Evolutionary conservation across 441 rosid species (phyloP).

Genomic region (Macaranga tanarius): DNA sequence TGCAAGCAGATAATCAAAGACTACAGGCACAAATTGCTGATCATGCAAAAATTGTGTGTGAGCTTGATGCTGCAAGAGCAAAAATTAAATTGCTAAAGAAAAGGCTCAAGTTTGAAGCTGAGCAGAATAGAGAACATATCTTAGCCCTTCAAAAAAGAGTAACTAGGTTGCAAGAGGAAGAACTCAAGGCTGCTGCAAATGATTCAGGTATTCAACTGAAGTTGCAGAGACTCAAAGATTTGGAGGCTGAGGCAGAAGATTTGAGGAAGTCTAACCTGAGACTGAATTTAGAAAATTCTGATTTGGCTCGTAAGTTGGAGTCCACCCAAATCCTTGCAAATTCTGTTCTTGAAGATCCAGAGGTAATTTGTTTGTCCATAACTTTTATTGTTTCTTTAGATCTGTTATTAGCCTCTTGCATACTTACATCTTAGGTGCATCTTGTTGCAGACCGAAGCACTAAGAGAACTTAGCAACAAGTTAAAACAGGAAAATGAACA

Average conservation of each 20-base stretch:
- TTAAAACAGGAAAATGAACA: conserved; percentile 56
- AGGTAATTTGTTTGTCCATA: conserved; percentile 32
- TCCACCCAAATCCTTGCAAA: conserved; percentile 56
- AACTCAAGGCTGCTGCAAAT: conserved; percentile 33
- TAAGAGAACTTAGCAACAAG: conserved; percentile 40
- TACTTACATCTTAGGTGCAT: conserved; percentile 12
- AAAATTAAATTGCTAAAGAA: conserved; percentile 58
- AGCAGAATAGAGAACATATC: conserved; percentile 68
- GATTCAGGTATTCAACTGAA: conserved; percentile 37
- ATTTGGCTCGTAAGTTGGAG: conserved; percentile 54
- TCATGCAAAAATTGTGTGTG: conserved; percentile 45
- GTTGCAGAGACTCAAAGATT: conserved; percentile 52
- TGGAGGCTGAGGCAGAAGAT: conserved; percentile 65
- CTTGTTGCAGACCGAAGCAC: conserved; percentile 45
- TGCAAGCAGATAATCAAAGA: conserved; percentile 61
- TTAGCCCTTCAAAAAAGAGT: conserved; percentile 62
- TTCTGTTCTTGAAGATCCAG: conserved; percentile 56
- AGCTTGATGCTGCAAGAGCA: conserved; percentile 59
- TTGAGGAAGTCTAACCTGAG: conserved; percentile 53
- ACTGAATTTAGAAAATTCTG: conserved; percentile 64
- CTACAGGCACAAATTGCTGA: conserved; percentile 58
- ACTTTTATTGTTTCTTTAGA: not conserved
- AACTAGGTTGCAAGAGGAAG: conserved; percentile 57
- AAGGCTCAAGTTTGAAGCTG: conserved; percentile 63
- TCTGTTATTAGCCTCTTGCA: not conserved